A percentile compares a stretch with the other conserved stretches of the same genome.
Conservation (phyloP, 768 basidiomycete genomes). For the Lactarius akahatsu region DNA sequence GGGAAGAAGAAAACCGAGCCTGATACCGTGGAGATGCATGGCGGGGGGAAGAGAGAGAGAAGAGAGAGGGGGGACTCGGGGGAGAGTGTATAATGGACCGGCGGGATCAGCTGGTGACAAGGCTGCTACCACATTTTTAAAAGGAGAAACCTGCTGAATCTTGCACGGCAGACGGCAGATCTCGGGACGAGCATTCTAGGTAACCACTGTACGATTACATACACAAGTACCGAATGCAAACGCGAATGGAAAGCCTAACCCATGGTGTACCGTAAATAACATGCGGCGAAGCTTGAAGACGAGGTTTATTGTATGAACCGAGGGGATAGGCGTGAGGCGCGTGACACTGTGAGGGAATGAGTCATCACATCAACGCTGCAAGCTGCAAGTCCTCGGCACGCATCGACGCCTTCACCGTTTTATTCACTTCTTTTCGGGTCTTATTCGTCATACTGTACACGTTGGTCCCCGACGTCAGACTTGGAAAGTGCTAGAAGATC, state of each 20-base stretch:
- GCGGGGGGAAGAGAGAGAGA: conserved; percentile 1
- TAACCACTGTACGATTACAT: background rate
- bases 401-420: background rate
- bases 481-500: background rate
- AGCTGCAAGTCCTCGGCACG: background rate
- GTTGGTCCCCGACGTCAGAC: background rate
- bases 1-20: conserved; percentile 19
- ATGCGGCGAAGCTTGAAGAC: background rate
- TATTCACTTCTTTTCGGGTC: background rate
- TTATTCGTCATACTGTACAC: background rate
- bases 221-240: background rate
- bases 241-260: background rate
- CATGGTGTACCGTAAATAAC: background rate
- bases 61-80: background rate
- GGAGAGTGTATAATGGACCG: conserved; percentile 4
- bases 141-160: conserved; percentile 2
- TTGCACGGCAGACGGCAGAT: conserved; percentile 23
- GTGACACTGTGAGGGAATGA: background rate
- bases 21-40: conserved; percentile 28
- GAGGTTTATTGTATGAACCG: background rate
- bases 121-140: conserved; percentile 7
- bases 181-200: conserved; percentile 11
- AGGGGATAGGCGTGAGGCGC: background rate
- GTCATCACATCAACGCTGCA: background rate
- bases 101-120: background rate